These are phyloP conservation scores for Leptodermis oblonga DNA, from an alignment of 257 asterid species.

Conservation along the genomic window DNA sequence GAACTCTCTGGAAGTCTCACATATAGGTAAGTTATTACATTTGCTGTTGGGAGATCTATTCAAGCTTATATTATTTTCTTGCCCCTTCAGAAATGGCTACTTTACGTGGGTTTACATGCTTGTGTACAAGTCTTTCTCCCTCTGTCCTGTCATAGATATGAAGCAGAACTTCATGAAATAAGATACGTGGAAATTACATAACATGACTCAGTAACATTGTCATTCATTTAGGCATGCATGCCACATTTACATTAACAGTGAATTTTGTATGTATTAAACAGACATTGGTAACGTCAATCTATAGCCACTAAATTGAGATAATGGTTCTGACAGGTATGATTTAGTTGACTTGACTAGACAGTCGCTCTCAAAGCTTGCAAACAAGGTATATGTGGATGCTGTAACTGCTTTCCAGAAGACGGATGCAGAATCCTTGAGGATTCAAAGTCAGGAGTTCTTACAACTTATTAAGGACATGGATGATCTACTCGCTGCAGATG, in stretches of 20 bases:
- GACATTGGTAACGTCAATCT: not conserved
- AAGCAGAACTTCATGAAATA: not conserved
- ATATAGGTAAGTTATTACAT: slow-evolving; percentile 46
- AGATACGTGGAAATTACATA: not conserved
- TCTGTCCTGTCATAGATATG: not conserved
- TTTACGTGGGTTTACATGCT: slow-evolving; percentile 1
- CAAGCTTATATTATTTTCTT: not conserved
- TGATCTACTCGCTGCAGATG: slow-evolving; percentile 76
- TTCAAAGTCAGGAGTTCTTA: slow-evolving; percentile 54
- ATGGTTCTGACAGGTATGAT: slow-evolving; percentile 62
- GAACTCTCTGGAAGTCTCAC: slow-evolving; percentile 77
- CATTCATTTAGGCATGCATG: not conserved
- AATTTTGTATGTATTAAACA: not conserved
- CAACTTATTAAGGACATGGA: slow-evolving; percentile 90
- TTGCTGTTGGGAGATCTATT: not conserved
- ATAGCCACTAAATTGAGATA: slow-evolving; percentile 9
- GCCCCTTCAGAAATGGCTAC: not conserved
- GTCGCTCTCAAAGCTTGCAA: slow-evolving; percentile 86
- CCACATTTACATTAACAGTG: not conserved
- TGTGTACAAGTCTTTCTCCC: not conserved
- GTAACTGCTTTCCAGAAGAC: slow-evolving; percentile 53
- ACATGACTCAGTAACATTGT: not conserved
- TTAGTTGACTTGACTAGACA: slow-evolving; percentile 94
- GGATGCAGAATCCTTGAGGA: slow-evolving; percentile 50
- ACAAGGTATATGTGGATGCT: slow-evolving; percentile 75